Base-by-base conservation (phyloP, 805 yeast species). In the Isabelozyma gotoi region DNA sequence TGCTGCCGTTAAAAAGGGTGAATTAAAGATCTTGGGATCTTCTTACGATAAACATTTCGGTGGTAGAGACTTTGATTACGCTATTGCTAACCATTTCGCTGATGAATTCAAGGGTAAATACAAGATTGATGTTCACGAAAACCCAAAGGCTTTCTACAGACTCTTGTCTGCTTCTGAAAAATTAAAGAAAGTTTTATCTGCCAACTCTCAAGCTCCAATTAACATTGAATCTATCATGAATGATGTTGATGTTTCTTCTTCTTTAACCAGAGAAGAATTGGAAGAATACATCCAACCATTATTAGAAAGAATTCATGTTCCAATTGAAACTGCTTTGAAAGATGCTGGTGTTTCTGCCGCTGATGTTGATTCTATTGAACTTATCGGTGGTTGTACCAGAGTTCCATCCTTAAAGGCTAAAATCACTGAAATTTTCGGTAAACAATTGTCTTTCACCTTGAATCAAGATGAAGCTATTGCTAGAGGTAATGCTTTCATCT, bases 381-480 rank as follows among this genome's bases (percentile, higher is more conserved):
- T 94, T 48, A 85, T 94, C 64, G 99, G 99, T 76, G 99, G 99
- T 58, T 87, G 96, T 67, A 88, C 97, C 56, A 90, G 99, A 80
- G 96, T 94, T 54, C 99, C 99, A 66, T 74, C 87, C 43, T 77
- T 94, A 66, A 94, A 94, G 80, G 80, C 84, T 56, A 85, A 80
- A 63, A 78, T 94, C 57, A 56, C 85, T 56, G 87, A 84, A 63
- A 77, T 87, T 53, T 89, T 94, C 66, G 88, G 88, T 67, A 87
- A 87, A 75, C 84, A 76, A 59, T 77, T 94, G 65, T 88, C 97
- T 33, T 86, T 87, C 77, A 95, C 98, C 57, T 82, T 95, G 73
- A 94, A 94, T 81, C 97, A 91, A 76, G 99, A 94, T 67, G 99
- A 94, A 80, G 97, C 99, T 51, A 86, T 92, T 67, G 98, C 99